Percentiles rank a stretch among this genome's conserved stretches.
These are phyloP conservation scores for Ramaria sp. DNA, from an alignment of 768 basidiomycete genomes.

Conservation along the genomic window DNA sequence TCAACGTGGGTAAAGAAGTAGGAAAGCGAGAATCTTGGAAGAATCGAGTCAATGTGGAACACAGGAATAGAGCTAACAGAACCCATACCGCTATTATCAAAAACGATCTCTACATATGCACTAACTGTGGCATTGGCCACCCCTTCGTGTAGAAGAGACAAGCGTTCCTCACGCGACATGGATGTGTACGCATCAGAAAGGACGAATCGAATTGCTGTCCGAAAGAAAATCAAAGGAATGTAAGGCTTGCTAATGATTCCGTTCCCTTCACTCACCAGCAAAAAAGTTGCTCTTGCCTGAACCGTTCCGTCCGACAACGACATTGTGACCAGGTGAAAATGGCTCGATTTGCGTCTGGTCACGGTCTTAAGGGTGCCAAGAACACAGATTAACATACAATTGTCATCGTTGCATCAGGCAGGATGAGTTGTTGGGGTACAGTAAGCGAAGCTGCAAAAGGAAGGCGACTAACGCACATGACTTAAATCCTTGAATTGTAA, in stretches of 20 bases:
- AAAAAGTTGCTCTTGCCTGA: slow-evolving; percentile 99
- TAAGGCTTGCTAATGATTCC: background rate
- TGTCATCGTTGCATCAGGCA: too few species aligned
- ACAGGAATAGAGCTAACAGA: background rate
- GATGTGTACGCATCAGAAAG: slow-evolving; percentile 96
- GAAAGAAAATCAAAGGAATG: slow-evolving; percentile 40
- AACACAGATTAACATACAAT: slow-evolving; percentile 3
- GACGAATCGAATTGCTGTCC: slow-evolving; percentile 87
- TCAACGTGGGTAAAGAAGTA: slow-evolving; percentile 78
- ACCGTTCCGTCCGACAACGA: slow-evolving; percentile 95
- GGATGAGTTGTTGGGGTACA: background rate
- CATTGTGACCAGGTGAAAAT: slow-evolving; percentile 88
- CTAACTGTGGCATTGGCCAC: slow-evolving; percentile 81
- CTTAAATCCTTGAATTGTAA: slow-evolving; percentile 94
- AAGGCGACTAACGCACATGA: slow-evolving; percentile 51
- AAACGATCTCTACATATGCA: slow-evolving; percentile 60
- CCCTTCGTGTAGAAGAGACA: slow-evolving; percentile 89
- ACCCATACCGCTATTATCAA: background rate
- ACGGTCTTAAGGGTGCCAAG: slow-evolving; percentile 36
- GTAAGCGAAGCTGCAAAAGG: background rate
- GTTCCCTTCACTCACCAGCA: slow-evolving; percentile 46
- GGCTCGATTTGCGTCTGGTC: slow-evolving; percentile 92
- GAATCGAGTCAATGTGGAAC: slow-evolving; percentile 4
- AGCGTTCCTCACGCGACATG: slow-evolving; percentile 87
- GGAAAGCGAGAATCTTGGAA: slow-evolving; percentile 75